Base-by-base conservation (phyloP, 805 yeast genomes). In the Candida xiaguanensis region DNA sequence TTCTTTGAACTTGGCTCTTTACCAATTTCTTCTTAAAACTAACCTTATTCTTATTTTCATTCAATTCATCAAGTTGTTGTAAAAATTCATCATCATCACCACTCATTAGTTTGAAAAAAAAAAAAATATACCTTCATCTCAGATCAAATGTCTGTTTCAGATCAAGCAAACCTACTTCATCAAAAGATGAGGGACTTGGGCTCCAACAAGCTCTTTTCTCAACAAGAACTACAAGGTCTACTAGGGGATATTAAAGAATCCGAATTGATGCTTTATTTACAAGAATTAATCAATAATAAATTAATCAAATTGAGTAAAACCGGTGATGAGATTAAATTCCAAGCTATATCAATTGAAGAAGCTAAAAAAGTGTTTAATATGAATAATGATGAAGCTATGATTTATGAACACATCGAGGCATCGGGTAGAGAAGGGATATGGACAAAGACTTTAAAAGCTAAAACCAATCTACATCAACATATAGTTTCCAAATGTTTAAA, bases 361-460 rank as follows among this genome's bases (percentile, higher is more conserved):
- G 96, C 97, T 8, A 74, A 66, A 19, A 86, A 85, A 53, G 77
- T 87, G 45, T 70, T 81, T 18, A 73, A 79, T 27, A 89, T 91
- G 96, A 57, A 75, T 7, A 75, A 82, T 20, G 99, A 93, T 52
- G 98, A 93, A 62, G 82, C 90, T 17, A 77, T 91, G 77, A 84
- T 91, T 19, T 91, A 91, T 57, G 82, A 93, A 1, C 83, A 89
- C 53, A 91, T 91, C 47, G 95, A 87, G 53, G 95, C 95, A 0
- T 77, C 95, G 6, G 95, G 93, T 3, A 72, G 98, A 59, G 97
- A 90, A 62, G 97, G 97, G 32, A 88, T 90, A 38, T 90, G 97
- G 97, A 85, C 95, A 9, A 88, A 87, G 63, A 86, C 95, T 7
- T 78, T 90, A 50, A 86, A 86, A 56, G 87, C 90, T 8, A 81